These are phyloP conservation scores for Trypanosoma conorhini DNA, from an alignment of 208 protist species.

Conservation along the genomic window DNA sequence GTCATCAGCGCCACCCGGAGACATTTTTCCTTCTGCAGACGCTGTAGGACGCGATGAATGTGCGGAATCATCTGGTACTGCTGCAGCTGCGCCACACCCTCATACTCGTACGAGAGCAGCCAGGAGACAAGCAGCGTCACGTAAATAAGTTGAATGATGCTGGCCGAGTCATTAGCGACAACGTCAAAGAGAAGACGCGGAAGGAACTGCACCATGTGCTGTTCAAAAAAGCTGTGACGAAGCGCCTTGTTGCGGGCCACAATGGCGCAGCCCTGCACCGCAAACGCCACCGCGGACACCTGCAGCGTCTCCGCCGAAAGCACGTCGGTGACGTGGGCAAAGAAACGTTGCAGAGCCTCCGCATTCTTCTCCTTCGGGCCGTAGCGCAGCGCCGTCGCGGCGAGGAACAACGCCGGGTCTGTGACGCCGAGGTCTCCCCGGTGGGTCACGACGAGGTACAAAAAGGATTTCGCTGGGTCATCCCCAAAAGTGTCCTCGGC, in stretches of 20 bases:
- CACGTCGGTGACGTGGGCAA: constrained; percentile 43
- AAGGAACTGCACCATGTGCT: constrained; percentile 61
- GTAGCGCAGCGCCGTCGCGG: constrained; percentile 68
- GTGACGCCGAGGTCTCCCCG: constrained; percentile 44
- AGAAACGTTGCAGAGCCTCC: constrained; percentile 60
- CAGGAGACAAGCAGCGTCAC: constrained; percentile 75
- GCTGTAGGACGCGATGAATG: constrained; percentile 84
- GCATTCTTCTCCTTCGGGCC: constrained; percentile 47
- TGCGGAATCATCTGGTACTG: constrained; percentile 82
- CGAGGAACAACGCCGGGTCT: constrained; percentile 79
- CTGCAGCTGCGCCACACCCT: constrained; percentile 71
- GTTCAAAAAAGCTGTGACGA: constrained; percentile 71
- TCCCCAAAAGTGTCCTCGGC: constrained; percentile 48
- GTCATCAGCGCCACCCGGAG: constrained; percentile 87
- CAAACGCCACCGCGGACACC: constrained; percentile 64
- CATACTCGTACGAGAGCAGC: constrained; percentile 87
- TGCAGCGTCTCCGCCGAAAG: constrained; percentile 64
- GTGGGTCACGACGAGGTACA: constrained; percentile 48
- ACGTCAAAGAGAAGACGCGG: constrained; percentile 83
- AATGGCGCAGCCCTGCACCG: constrained; percentile 77
- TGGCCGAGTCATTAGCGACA: constrained; percentile 72
- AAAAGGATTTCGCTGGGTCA: constrained; percentile 49
- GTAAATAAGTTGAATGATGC: constrained; percentile 87
- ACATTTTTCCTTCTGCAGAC: constrained; percentile 93
- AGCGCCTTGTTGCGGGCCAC: constrained; percentile 73